Conservation (phyloP, 2,329 filamentous ascomycete genomes). For the Colletotrichum sansevieriae region DNA sequence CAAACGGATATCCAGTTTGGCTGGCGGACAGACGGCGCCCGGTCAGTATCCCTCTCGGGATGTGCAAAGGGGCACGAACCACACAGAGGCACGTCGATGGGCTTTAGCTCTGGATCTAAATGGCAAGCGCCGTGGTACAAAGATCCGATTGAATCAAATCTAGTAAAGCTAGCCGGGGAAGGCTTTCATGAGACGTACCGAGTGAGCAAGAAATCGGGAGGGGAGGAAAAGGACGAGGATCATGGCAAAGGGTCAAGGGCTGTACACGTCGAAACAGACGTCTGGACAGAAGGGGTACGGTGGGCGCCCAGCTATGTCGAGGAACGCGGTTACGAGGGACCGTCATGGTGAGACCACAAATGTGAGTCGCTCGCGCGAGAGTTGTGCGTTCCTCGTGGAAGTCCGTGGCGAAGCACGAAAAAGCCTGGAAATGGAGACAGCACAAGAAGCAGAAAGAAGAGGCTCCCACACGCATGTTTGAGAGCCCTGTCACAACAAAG, state of each 20-base stretch:
- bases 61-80: conserved; percentile 5
- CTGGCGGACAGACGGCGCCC: conserved; percentile 1
- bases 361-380: conserved; percentile 30
- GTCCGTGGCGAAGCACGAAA: conserved; percentile 21
- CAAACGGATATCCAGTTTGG: neutral
- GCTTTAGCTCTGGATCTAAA: conserved; percentile 23
- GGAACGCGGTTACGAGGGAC: conserved; percentile 36
- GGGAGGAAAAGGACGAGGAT: neutral
- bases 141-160: conserved; percentile 30
- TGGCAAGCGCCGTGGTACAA: conserved; percentile 25
- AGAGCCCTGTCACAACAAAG: conserved; percentile 19
- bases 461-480: conserved; percentile 22
- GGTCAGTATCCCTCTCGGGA: conserved; percentile 8
- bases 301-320: conserved; percentile 19
- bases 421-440: conserved; percentile 9
- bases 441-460: neutral
- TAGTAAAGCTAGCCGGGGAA: neutral
- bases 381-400: conserved; percentile 37
- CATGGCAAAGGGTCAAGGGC: neutral
- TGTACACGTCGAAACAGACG: neutral
- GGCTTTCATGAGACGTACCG: conserved; percentile 6
- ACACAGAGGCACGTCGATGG: conserved; percentile 2
- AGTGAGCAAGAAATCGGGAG: neutral
- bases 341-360: conserved; percentile 22
- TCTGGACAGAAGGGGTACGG: conserved; percentile 1